Conservation (phyloP, 345 rosid species). For the Trapa bicornis region DNA sequence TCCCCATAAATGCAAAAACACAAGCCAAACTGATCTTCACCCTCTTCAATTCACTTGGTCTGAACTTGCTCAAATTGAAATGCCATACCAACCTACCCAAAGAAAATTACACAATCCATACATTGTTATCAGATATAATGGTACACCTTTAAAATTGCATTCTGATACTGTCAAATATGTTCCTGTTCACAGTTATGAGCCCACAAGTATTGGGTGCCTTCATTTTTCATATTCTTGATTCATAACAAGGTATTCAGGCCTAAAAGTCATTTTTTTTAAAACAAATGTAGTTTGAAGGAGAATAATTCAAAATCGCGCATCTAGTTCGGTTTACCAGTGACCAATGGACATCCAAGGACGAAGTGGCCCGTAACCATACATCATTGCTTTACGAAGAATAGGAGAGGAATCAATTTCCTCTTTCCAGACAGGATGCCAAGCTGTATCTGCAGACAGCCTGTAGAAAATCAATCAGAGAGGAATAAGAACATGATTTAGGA, state of each 20-base stretch:
- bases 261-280: neutral
- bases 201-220: neutral
- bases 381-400: constrained; percentile 52
- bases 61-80: constrained; percentile 70
- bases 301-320: neutral
- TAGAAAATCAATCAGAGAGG: constrained; percentile 5
- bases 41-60: constrained; percentile 66
- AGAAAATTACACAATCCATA: neutral
- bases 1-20: constrained; percentile 81
- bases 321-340: constrained; percentile 47
- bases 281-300: neutral
- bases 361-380: constrained; percentile 78
- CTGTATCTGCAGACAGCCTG: constrained; percentile 84
- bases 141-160: neutral
- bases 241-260: too few species aligned
- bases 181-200: neutral
- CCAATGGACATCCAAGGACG: constrained; percentile 95
- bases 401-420: constrained; percentile 64
- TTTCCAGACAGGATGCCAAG: constrained; percentile 80
- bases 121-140: neutral
- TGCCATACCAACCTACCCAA: constrained; percentile 67
- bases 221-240: neutral
- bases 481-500: neutral
- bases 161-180: neutral
- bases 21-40: constrained; percentile 95